Conservation (phyloP, 1,139 yeast genomes). For the Suhomyces anneliseae region DNA sequence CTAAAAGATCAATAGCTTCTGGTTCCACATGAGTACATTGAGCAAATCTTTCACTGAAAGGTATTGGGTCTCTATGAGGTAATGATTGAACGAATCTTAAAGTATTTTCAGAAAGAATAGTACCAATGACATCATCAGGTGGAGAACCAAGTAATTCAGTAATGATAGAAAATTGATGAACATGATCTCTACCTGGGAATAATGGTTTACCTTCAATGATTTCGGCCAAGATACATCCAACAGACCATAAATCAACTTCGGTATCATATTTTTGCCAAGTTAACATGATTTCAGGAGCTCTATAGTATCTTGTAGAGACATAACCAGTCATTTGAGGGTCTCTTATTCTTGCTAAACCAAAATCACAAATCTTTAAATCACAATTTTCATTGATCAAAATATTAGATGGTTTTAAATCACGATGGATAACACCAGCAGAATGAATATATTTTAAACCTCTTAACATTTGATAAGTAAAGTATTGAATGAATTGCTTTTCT, state of each 20-base stretch:
- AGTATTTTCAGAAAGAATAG: constrained; percentile 95
- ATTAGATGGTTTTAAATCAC: constrained; percentile 30
- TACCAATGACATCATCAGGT: constrained; percentile 92
- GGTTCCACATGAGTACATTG: constrained; percentile 76
- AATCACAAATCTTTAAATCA: constrained; percentile 30
- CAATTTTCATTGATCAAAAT: constrained; percentile 31
- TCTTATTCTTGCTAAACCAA: constrained; percentile 85
- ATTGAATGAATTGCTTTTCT: constrained; percentile 94
- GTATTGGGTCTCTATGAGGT: constrained; percentile 90
- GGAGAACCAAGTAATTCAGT: constrained; percentile 97
- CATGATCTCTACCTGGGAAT: constrained; percentile 98
- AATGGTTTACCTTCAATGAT: constrained; percentile 99
- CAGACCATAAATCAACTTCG: constrained; percentile 99
- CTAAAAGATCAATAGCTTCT: constrained; percentile 84
- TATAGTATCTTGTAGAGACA: constrained; percentile 91
- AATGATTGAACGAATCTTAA: constrained; percentile 89
- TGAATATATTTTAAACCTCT: constrained; percentile 32
- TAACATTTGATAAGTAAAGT: constrained; percentile 57
- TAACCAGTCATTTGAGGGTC: constrained; percentile 99
- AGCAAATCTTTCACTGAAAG: constrained; percentile 76
- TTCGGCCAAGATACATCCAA: constrained; percentile 98
- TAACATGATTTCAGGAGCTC: constrained; percentile 98
- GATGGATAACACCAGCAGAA: constrained; percentile 32
- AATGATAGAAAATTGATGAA: constrained; percentile 94
- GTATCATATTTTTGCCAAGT: constrained; percentile 99